A percentile compares a stretch with the other conserved stretches of the same genome.
Evolutionary conservation across 2,329 filamentous ascomycete genomes (phyloP).

Genomic region (Alternaria arborescens): DNA sequence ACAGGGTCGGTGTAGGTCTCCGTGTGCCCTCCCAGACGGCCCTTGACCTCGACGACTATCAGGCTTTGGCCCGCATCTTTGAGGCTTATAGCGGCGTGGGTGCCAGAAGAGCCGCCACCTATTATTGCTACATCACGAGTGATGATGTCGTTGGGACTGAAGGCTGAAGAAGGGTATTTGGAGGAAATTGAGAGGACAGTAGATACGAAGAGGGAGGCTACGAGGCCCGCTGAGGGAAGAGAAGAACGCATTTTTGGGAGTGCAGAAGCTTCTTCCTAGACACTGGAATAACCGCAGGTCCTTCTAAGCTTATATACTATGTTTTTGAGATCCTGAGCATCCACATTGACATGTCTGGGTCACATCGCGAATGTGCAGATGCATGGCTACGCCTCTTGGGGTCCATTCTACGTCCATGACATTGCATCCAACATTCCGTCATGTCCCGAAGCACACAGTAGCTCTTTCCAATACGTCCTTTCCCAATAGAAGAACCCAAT

Average conservation of each 20-base stretch:
- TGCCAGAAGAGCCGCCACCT: conserved; percentile 55
- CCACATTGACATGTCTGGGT: background rate
- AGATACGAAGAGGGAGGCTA: background rate
- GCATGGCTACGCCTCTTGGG: background rate
- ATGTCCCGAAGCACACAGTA: background rate
- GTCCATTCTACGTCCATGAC: background rate
- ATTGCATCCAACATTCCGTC: background rate
- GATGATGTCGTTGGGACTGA: conserved; percentile 5
- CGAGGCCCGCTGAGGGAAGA: background rate
- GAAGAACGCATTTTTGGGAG: background rate
- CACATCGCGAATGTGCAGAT: background rate
- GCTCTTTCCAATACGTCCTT: background rate
- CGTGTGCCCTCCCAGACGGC: conserved; percentile 58
- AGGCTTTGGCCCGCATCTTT: conserved; percentile 50
- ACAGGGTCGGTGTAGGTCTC: conserved; percentile 56
- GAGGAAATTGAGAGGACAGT: background rate
- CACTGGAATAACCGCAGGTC: background rate
- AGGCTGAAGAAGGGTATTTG: background rate
- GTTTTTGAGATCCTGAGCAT: background rate
- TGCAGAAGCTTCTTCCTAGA: background rate
- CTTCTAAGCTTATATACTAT: background rate
- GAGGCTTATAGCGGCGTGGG: conserved; percentile 53
- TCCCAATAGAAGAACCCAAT: background rate
- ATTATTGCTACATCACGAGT: conserved; percentile 50
- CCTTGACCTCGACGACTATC: conserved; percentile 53